Evolutionary conservation across 345 rosid genomes (phyloP), one percentile per base, ranked within the genome.

Genomic region (Conringia planisiliqua): DNA sequence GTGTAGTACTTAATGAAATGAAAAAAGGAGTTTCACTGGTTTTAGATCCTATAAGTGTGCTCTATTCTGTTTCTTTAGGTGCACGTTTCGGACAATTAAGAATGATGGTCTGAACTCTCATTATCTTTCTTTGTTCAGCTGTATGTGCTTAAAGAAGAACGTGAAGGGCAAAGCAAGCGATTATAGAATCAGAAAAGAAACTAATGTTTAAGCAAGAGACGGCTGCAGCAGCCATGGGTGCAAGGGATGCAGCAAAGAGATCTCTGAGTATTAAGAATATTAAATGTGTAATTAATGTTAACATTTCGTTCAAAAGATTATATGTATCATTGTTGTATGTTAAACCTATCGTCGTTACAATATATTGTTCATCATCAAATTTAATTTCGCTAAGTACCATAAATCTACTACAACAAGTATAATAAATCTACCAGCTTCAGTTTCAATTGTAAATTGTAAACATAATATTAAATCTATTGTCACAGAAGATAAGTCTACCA

Each of bases 211-310:
- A 84, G 82, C 89, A 96, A 85, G 97, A 96, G 83, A 96, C 94
- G 0, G 98, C 98, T 4, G 82, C 85, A 8, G 99, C 99, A 4
- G 98, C 99, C 52, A 96, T 96, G 96, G 91, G 93, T 18, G 99
- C 98, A 22, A 92, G 99, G 76, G 99, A 92, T 73, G 99, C 99
- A 35, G 99, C 99, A 17, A 98, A 90, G 85, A 89, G 87, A 80
- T 96, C 99, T 7, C 82, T 96, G 82, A 83, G 84, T n/a, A n/a
- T n/a, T n/a, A n/a, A n/a, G n/a, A n/a, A n/a, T n/a, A n/a, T n/a
- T n/a, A n/a, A n/a, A n/a, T n/a, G n/a, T n/a, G n/a, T n/a, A n/a
- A n/a, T n/a, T n/a, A n/a, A n/a, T n/a, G n/a, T n/a, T n/a, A n/a
- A n/a, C n/a, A n/a, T n/a, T n/a, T n/a, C n/a, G n/a, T n/a, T n/a